Evolutionary conservation across 1,284 basidiomycete genomes (phyloP).

Genomic region (Papiliotrema laurentii): DNA sequence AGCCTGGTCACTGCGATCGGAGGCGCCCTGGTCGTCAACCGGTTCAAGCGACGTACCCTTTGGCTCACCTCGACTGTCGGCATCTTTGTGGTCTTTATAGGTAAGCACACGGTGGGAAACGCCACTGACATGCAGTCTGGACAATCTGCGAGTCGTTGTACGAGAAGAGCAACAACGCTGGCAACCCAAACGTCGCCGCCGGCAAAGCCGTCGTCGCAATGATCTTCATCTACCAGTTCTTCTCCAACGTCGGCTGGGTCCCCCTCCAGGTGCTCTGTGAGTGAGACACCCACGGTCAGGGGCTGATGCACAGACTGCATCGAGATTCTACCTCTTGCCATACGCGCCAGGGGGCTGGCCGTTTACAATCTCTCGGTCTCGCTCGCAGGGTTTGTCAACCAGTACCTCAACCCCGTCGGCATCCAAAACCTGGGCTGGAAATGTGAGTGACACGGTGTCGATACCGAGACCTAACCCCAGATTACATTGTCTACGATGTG

Average conservation of each 20-base stretch:
- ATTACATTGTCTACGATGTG: conserved; percentile 30
- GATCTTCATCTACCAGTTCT: conserved; percentile 25
- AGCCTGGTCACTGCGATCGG: conserved; percentile 40
- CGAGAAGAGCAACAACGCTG: conserved; percentile 10
- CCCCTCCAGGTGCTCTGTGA: conserved; percentile 11
- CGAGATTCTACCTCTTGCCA: conserved; percentile 9
- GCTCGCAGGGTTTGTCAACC: conserved; percentile 32
- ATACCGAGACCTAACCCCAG: background rate
- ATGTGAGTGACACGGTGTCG: conserved; percentile 1
- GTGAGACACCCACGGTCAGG: background rate
- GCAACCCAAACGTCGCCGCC: conserved; percentile 10
- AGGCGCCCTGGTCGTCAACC: conserved; percentile 33
- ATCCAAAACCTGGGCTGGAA: conserved; percentile 16
- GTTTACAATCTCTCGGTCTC: conserved; percentile 41
- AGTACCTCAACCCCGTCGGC: conserved; percentile 45
- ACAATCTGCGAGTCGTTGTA: conserved; percentile 63
- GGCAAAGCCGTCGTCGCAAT: conserved; percentile 25
- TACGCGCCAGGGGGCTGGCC: conserved; percentile 71
- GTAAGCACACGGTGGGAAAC: background rate
- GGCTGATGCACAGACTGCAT: conserved; percentile 1
- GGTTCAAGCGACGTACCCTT: conserved; percentile 25
- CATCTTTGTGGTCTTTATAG: conserved; percentile 56
- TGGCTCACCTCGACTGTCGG: conserved; percentile 55
- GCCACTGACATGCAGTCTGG: conserved; percentile 51
- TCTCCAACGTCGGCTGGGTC: conserved; percentile 13